Evolutionary conservation across 2,329 filamentous ascomycete species (phyloP).

Genomic region (Xylariomycetidae sp.): DNA sequence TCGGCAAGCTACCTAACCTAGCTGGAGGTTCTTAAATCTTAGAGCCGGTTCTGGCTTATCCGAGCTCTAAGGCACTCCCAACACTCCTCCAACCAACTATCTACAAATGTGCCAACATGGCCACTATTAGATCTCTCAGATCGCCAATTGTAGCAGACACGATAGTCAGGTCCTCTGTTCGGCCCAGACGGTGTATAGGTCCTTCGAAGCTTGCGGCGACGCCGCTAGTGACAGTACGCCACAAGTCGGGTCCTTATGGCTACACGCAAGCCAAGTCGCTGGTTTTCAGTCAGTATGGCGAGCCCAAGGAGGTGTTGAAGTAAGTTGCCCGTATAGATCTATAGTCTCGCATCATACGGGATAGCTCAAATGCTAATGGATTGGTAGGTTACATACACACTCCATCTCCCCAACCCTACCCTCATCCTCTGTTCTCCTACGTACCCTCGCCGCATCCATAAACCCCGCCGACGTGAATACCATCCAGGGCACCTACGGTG

Average conservation of each 20-base stretch:
- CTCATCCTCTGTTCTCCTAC: conserved; percentile 63
- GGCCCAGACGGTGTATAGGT: neutral
- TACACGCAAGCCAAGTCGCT: conserved; percentile 84
- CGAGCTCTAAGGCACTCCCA: neutral
- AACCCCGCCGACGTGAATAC: conserved; percentile 98
- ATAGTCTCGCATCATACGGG: neutral
- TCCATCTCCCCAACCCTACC: conserved; percentile 74
- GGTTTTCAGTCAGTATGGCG: conserved; percentile 69
- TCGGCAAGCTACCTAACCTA: no score
- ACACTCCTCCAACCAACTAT: neutral
- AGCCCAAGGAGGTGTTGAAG: conserved; percentile 67
- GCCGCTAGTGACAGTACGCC: conserved; percentile 31
- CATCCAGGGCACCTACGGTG: conserved; percentile 93
- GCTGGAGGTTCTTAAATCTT: neutral
- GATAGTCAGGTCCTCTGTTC: neutral
- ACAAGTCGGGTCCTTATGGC: conserved; percentile 63
- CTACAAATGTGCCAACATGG: neutral
- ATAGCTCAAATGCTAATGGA: neutral
- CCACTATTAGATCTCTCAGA: neutral
- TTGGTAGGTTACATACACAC: conserved; percentile 60
- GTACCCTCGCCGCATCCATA: conserved; percentile 84
- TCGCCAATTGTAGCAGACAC: neutral
- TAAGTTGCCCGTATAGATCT: conserved; percentile 26
- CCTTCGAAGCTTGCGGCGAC: neutral
- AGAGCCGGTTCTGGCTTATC: neutral